These are phyloP conservation scores for Mucor indicus DNA, from an alignment of 371 early-diverging fungal genomes.

Conservation along the genomic window DNA sequence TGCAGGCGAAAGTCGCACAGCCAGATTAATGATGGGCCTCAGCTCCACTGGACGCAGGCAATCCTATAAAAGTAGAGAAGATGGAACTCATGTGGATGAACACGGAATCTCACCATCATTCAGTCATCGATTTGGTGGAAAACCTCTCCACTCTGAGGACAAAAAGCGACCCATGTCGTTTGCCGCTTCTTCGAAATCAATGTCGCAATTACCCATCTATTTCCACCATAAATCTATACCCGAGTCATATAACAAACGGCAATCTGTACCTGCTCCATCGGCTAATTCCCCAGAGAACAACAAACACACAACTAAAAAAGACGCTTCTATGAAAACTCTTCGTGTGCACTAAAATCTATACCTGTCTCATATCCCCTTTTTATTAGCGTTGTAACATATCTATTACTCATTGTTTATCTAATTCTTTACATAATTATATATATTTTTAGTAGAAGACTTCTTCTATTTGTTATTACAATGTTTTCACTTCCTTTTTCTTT, in stretches of 20 bases:
- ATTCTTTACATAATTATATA: too few species aligned
- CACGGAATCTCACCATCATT: constrained; percentile 5
- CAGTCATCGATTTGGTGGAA: constrained; percentile 9
- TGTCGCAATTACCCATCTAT: background rate
- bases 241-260: background rate
- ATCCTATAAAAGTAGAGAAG: constrained; percentile 13
- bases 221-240: background rate
- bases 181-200: background rate
- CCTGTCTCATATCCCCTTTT: background rate
- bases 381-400: too few species aligned
- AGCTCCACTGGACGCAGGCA: constrained; percentile 34
- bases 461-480: too few species aligned
- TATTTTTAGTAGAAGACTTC: too few species aligned
- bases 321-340: too few species aligned
- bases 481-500: too few species aligned
- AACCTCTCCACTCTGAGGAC: background rate
- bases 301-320: too few species aligned
- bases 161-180: background rate
- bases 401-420: too few species aligned
- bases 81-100: background rate
- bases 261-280: background rate
- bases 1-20: constrained; percentile 38
- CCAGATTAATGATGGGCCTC: constrained; percentile 42
- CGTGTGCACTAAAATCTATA: background rate
- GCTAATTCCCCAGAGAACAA: too few species aligned